Evolutionary conservation across 116 monocot genomes (phyloP).

Genomic region (Phalaenopsis hybrid): DNA sequence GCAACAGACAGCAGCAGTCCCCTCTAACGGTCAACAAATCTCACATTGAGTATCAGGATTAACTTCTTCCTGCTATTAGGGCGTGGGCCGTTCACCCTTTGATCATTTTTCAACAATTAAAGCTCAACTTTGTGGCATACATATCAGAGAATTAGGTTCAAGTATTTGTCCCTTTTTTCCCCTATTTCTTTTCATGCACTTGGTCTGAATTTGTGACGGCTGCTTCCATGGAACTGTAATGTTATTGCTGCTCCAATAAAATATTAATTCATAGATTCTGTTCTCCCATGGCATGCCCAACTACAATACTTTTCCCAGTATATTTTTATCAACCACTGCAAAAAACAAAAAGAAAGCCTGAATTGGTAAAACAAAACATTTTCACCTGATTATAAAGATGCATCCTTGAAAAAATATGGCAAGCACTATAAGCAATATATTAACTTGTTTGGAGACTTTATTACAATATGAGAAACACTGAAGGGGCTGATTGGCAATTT

Average conservation of each 20-base stretch:
- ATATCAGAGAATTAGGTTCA: background rate
- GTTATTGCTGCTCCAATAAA: background rate
- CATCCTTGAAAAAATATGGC: no score
- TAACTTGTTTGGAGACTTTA: no score
- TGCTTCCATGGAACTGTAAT: background rate
- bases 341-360: no score
- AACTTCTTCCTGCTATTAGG: background rate
- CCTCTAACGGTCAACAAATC: constrained; percentile 19
- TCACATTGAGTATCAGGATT: background rate
- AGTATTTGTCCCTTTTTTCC: background rate
- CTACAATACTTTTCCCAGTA: no score
- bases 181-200: background rate
- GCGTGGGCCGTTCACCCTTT: background rate
- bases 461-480: no score
- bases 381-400: no score
- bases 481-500: no score
- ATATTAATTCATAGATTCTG: background rate
- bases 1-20: constrained; percentile 9
- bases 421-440: no score
- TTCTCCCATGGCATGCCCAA: background rate
- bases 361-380: no score
- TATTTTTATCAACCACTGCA: no score
- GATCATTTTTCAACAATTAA: background rate
- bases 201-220: background rate
- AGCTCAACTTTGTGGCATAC: background rate